Percentiles rank a stretch among this genome's conserved stretches.
These are phyloP conservation scores for Fomitiporia mediterranea DNA, from an alignment of 1,284 basidiomycete genomes.

Conservation along the genomic window DNA sequence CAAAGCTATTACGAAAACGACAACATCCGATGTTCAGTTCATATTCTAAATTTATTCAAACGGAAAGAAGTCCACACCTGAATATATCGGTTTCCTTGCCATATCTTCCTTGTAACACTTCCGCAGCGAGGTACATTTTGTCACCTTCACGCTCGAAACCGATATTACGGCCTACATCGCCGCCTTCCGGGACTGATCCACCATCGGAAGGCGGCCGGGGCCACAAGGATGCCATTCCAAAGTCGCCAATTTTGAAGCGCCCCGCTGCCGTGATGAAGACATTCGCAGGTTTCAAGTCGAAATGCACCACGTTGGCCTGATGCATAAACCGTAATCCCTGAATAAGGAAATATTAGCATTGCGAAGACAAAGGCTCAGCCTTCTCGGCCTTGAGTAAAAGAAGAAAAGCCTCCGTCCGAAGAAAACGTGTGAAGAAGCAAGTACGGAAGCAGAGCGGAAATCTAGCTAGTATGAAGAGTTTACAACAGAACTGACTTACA, in stretches of 20 bases:
- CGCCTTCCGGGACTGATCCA: constrained; percentile 24
- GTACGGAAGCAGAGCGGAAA: background rate
- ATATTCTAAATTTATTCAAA: background rate
- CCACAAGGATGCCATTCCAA: constrained; percentile 93
- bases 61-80: constrained; percentile 54
- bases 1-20: constrained; percentile 55
- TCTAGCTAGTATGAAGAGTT: background rate
- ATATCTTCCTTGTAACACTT: constrained; percentile 89
- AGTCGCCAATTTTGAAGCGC: constrained; percentile 96
- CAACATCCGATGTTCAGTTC: background rate
- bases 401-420: constrained; percentile 22
- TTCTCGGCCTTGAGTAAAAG: background rate
- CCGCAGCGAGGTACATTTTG: constrained; percentile 96
- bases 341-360: constrained; percentile 17
- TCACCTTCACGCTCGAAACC: constrained; percentile 95
- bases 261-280: constrained; percentile 90
- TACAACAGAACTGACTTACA: constrained; percentile 47
- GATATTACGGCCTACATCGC: constrained; percentile 35
- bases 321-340: constrained; percentile 92
- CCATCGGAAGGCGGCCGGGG: constrained; percentile 48
- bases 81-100: constrained; percentile 96
- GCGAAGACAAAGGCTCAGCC: background rate
- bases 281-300: constrained; percentile 98
- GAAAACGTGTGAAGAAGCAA: constrained; percentile 18
- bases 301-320: constrained; percentile 83